Evolutionary conservation across 2,329 filamentous ascomycete genomes (phyloP).

Genomic region (Cercospora beticola): DNA sequence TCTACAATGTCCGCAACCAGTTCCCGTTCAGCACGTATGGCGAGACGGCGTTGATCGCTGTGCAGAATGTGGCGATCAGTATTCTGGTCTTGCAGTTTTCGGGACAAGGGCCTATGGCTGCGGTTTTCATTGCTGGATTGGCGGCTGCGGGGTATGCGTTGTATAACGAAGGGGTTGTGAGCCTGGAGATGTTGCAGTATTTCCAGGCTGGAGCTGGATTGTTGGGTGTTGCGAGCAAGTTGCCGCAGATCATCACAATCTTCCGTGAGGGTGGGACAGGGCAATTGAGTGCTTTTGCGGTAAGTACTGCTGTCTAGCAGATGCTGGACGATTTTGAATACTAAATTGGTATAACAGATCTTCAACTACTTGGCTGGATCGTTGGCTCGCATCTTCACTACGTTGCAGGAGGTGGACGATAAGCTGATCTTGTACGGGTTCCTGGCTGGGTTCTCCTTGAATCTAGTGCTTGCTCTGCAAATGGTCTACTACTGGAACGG

Average conservation of each 20-base stretch:
- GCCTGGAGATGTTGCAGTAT: constrained; percentile 66
- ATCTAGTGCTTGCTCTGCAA: constrained; percentile 80
- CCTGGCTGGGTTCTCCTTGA: constrained; percentile 85
- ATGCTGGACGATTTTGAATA: not conserved
- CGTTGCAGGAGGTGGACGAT: constrained; percentile 94
- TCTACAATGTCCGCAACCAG: constrained; percentile 85
- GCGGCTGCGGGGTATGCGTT: constrained; percentile 68
- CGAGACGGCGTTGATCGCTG: constrained; percentile 87
- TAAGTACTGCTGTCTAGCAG: constrained; percentile 51
- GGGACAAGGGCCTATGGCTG: constrained; percentile 66
- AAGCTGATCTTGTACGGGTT: constrained; percentile 95
- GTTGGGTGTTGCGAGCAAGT: constrained; percentile 82
- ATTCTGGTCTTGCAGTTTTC: constrained; percentile 83
- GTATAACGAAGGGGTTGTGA: constrained; percentile 65
- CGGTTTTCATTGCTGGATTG: constrained; percentile 74
- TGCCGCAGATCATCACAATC: constrained; percentile 88
- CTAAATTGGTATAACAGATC: constrained; percentile 58
- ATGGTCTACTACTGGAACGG: constrained; percentile 97
- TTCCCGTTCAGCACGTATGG: constrained; percentile 97
- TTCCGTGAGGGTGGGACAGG: constrained; percentile 84
- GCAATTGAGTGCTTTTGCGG: constrained; percentile 93
- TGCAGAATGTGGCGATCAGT: constrained; percentile 88
- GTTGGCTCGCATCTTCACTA: constrained; percentile 93
- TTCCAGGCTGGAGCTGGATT: constrained; percentile 82
- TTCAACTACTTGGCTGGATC: constrained; percentile 97